These are phyloP conservation scores for Potentilla sterilis DNA, from an alignment of 306 rosid species.

Conservation along the genomic window DNA sequence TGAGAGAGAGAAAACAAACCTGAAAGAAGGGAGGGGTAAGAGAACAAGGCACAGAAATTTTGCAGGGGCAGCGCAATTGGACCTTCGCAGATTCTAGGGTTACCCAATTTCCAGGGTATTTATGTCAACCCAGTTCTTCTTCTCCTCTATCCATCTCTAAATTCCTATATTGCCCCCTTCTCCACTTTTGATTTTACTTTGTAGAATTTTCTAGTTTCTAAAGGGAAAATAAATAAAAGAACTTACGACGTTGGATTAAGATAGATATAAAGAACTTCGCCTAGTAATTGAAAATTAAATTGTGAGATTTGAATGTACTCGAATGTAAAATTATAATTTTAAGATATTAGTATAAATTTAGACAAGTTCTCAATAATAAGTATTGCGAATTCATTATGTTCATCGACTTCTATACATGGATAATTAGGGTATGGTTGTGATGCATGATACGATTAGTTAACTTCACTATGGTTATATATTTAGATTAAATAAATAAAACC, in stretches of 20 bases:
- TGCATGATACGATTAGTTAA: not conserved
- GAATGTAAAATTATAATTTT: no score
- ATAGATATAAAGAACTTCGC: no score
- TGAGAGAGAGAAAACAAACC: slow-evolving; percentile 40
- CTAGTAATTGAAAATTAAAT: no score
- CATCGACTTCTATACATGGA: no score
- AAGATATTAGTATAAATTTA: no score
- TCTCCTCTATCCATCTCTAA: not conserved
- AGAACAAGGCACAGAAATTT: slow-evolving; percentile 27
- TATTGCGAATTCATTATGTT: no score
- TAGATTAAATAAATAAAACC: not conserved
- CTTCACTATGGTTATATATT: not conserved
- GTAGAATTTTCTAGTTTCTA: no score
- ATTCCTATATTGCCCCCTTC: slow-evolving; percentile 15
- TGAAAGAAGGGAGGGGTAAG: slow-evolving; percentile 36
- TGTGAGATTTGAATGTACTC: no score
- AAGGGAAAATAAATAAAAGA: no score
- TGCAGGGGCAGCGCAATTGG: slow-evolving; percentile 21
- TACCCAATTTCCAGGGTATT: slow-evolving; percentile 31
- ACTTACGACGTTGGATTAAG: no score
- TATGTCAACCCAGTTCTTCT: slow-evolving; percentile 22
- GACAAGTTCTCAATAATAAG: no score
- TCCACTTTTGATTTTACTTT: not conserved
- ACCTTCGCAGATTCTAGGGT: slow-evolving; percentile 28
- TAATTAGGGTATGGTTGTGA: not conserved